Evolutionary conservation across 768 basidiomycete genomes (phyloP).

Genomic region (Suillus weaverae): DNA sequence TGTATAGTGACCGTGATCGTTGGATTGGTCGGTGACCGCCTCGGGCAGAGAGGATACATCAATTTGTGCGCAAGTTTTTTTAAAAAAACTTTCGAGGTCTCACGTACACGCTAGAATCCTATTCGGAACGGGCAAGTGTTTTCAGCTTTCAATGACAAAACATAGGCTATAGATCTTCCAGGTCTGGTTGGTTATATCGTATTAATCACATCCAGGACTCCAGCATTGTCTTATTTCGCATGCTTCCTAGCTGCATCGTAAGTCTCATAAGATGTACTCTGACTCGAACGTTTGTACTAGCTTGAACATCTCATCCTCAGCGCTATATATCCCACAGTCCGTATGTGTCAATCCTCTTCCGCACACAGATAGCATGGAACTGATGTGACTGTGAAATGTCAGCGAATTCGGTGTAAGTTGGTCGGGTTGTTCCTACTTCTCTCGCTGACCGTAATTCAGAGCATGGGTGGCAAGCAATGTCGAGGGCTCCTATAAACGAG

Average conservation of each 20-base stretch:
- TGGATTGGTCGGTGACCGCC: constrained; percentile 62
- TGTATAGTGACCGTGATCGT: constrained; percentile 63
- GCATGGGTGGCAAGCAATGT: constrained; percentile 69
- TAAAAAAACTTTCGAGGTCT: background rate
- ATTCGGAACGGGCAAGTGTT: constrained; percentile 32
- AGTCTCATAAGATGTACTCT: constrained; percentile 27
- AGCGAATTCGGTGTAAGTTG: constrained; percentile 53
- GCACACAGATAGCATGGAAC: background rate
- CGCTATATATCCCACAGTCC: constrained; percentile 49
- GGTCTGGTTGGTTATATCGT: constrained; percentile 67
- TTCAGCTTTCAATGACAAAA: background rate
- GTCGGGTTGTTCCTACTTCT: constrained; percentile 6
- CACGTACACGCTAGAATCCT: constrained; percentile 10
- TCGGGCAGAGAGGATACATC: constrained; percentile 55
- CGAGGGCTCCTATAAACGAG: constrained; percentile 75
- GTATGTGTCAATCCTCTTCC: constrained; percentile 29
- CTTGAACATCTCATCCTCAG: constrained; percentile 16
- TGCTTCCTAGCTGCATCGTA: constrained; percentile 70
- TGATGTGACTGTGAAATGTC: background rate
- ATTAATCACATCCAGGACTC: constrained; percentile 55
- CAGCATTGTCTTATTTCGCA: constrained; percentile 72
- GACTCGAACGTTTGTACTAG: constrained; percentile 2
- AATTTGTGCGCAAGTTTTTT: constrained; percentile 49
- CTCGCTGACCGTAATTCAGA: background rate
- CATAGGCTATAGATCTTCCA: constrained; percentile 4